Evolutionary conservation across 768 basidiomycete genomes (phyloP), one percentile per base, ranked within the genome.

Genomic region (Tricholomella constricta): DNA sequence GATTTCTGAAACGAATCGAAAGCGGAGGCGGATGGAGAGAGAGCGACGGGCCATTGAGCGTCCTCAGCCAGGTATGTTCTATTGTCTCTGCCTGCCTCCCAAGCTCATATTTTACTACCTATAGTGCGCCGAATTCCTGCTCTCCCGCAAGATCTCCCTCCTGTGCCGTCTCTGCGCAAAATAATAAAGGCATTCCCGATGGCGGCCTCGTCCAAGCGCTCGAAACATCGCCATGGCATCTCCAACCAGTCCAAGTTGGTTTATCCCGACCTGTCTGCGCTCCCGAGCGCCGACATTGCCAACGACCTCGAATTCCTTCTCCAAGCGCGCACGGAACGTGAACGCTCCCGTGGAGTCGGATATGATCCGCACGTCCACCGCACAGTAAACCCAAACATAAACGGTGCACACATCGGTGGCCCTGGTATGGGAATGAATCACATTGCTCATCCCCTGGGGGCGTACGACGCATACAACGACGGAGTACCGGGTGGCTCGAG

Each of bases 1-100:
- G 85, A 88, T 95, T 51, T 84, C 94, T 0, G 91, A 95, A 61
- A 87, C 89, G 6, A 94, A 91, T 67, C 77, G 89, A 57, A 96
- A 96, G 69, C 79, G 91, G 52, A 77, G 95, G 40, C 79, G 83
- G 43, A 69, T 98, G 31, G 94, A 98, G 66, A 79, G 94, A 54
- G 94, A 97, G 57, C 83, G 92, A 56, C 79, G 94, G 58, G 80
- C 81, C 1, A 65, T 85, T 11, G 94, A 94, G 59, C 75, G 86
- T n/a, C 87, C 89, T 9, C 84, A 81, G 42, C 84, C 87, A 47
- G 69, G 94, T 93, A 62, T 43, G 82, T 74, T 12, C 10, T 26
- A 31, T n/a, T 6, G 15, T 51, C 37, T 59, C 1, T 29, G 32
- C 52, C 26, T 54, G 7, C 19, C 4, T 27, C 10, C 43, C 1